phyloP scores from a whole-genome alignment of 345 rosid genomes.

The Triadica sebifera region DNA sequence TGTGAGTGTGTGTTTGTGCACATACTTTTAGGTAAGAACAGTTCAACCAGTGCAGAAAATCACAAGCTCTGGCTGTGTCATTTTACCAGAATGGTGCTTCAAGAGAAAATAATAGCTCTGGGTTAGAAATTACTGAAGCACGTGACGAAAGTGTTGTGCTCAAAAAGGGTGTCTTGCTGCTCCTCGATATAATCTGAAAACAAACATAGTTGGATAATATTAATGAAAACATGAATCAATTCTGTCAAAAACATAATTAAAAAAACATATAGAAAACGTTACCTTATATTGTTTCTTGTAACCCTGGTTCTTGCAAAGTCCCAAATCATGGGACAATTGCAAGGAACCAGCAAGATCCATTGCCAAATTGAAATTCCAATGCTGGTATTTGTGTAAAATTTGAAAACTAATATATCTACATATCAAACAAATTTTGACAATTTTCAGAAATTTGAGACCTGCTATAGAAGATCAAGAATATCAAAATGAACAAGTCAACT shows the following conservation, averaged over 20 bases:
- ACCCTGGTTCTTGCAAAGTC: slow-evolving; percentile 61
- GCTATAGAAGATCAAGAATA: neutral
- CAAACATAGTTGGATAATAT: slow-evolving; percentile 11
- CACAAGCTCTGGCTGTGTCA: neutral
- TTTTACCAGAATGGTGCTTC: neutral
- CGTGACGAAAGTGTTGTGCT: slow-evolving; percentile 35
- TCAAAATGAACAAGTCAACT: neutral
- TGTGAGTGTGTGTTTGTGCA: neutral
- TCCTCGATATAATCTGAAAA: slow-evolving; percentile 38
- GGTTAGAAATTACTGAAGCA: slow-evolving; percentile 36
- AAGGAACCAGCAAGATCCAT: slow-evolving; percentile 65
- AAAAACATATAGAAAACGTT: neutral
- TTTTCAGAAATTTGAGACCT: slow-evolving; percentile 19
- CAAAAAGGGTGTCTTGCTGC: slow-evolving; percentile 37
- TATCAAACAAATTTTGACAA: neutral
- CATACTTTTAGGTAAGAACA: neutral
- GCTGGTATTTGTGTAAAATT: slow-evolving; percentile 34
- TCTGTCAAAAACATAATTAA: neutral
- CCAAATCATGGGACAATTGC: slow-evolving; percentile 64
- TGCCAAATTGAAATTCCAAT: slow-evolving; percentile 13
- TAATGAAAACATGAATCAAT: neutral
- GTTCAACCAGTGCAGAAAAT: neutral
- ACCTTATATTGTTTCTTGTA: slow-evolving; percentile 47
- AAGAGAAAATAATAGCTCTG: neutral
- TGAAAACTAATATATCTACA: slow-evolving; percentile 13